Evolutionary conservation across 805 yeast genomes (phyloP), one percentile per base, ranked within the genome.

Genomic region (Sungouiozyma ichnusensis): DNA sequence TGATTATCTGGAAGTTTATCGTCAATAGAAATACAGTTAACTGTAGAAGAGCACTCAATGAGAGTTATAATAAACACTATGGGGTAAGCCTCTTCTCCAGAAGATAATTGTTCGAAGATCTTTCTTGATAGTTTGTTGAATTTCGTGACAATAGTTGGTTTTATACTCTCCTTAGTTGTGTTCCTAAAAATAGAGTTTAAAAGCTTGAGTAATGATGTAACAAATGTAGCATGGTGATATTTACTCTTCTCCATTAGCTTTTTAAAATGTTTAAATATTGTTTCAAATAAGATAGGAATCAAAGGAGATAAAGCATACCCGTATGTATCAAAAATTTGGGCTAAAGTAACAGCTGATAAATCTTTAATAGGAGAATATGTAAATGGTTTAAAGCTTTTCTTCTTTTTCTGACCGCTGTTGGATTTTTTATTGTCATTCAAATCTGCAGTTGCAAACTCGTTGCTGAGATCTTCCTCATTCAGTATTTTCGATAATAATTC

Each of bases 251-350:
- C 61, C 14, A 51, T 43, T 37, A 49, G 49, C 40, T 65, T 65
- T 43, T 64, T 67, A 17, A 68, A 36, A 16, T 60, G 52, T 44
- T 62, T 66, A 41, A 64, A 50, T 4, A 62, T 36, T 1, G 54
- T 43, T 6, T 60, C 40, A 14, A 62, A 39, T 3, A 66, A 32
- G 3, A 62, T 43, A 5, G 71, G 66, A 1, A 57, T 51, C 33
- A 66, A 53, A 1, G 70, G 62, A 4, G 59, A 51, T 2, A 67
- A 44, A 9, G 58, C 59, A 11, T 55, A 53, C 1, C 64, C 62
- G 49, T 61, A 66, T 1, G 49, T 42, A 43, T 63, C 64, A 42
- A 61, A 59, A 3, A 66, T 41, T 15, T 55, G 58, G 1, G 49
- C 49, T 13, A 67, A 49, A 1, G 59, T 41, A 0, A 56, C 57